Evolutionary conservation across 371 early-diverging fungal species (phyloP).

Genomic region (Mucor velutinosus): DNA sequence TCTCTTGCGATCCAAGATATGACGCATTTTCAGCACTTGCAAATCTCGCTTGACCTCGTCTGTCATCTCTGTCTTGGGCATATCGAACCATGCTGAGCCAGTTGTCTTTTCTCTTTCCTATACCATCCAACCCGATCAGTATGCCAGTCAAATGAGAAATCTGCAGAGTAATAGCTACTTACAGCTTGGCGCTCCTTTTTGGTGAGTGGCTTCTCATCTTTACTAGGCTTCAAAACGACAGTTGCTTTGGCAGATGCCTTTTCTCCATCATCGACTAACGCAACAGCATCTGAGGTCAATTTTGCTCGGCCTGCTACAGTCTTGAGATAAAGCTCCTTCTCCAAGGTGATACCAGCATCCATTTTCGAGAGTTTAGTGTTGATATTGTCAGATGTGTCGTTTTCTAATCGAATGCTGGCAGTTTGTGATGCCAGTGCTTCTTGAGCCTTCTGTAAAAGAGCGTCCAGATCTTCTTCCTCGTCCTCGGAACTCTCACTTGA

Average conservation of each 20-base stretch:
- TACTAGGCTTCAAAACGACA: conserved; percentile 21
- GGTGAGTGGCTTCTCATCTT: conserved; percentile 22
- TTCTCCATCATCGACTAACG: conserved; percentile 15
- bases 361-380: conserved; percentile 37
- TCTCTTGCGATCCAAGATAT: conserved; percentile 90
- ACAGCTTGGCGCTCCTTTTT: conserved; percentile 46
- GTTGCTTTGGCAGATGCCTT: conserved; percentile 21
- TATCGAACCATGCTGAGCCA: conserved; percentile 91
- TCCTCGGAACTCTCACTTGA: conserved; percentile 6
- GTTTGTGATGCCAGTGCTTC: conserved; percentile 40
- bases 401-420: conserved; percentile 17
- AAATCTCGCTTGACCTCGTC: conserved; percentile 88
- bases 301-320: conserved; percentile 17
- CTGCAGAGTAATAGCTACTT: background rate
- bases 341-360: conserved; percentile 34
- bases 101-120: conserved; percentile 67
- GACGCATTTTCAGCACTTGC: conserved; percentile 82
- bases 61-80: conserved; percentile 87
- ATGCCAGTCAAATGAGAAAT: background rate
- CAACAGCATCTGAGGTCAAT: conserved; percentile 25
- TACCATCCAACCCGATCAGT: background rate
- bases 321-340: conserved; percentile 37
- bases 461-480: conserved; percentile 50
- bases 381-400: conserved; percentile 6
- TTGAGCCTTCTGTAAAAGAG: conserved; percentile 52